phyloP scores from a whole-genome alignment of 164 flowering plant species.

The Sextonia rubra region DNA sequence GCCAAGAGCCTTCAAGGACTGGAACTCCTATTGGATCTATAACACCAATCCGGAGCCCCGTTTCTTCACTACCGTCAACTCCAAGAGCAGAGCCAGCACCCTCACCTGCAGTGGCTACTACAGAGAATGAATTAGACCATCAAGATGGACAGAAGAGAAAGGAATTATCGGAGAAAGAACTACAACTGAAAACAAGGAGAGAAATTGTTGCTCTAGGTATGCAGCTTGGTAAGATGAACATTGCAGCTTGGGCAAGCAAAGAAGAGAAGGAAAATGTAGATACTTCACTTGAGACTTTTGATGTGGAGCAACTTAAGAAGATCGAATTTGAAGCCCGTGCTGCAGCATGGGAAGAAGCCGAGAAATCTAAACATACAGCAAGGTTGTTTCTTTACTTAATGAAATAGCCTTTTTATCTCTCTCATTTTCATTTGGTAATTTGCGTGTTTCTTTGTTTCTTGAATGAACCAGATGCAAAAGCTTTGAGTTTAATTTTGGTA shows the following conservation, averaged over 20 bases:
- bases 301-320: slow-evolving; percentile 36
- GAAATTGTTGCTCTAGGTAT: slow-evolving; percentile 88
- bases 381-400: slow-evolving; percentile 38
- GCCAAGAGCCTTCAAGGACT: slow-evolving; percentile 91
- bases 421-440: not conserved
- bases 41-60: slow-evolving; percentile 81
- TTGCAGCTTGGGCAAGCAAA: slow-evolving; percentile 95
- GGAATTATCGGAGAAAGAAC: slow-evolving; percentile 62
- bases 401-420: not conserved
- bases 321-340: slow-evolving; percentile 63
- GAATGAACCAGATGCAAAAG: not conserved
- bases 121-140: slow-evolving; percentile 25
- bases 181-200: slow-evolving; percentile 67
- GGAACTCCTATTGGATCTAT: slow-evolving; percentile 71
- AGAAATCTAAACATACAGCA: slow-evolving; percentile 72
- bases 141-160: slow-evolving; percentile 26
- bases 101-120: slow-evolving; percentile 33
- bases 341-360: slow-evolving; percentile 89
- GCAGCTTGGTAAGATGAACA: slow-evolving; percentile 89
- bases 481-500: too few relatives aligned
- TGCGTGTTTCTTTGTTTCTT: not conserved
- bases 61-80: slow-evolving; percentile 78
- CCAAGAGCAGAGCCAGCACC: slow-evolving; percentile 59
- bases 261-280: slow-evolving; percentile 47
- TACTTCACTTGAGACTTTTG: slow-evolving; percentile 22